These are phyloP conservation scores for Trichoderma citrinoviride DNA, from an alignment of 2,329 filamentous ascomycete genomes.

Conservation along the genomic window DNA sequence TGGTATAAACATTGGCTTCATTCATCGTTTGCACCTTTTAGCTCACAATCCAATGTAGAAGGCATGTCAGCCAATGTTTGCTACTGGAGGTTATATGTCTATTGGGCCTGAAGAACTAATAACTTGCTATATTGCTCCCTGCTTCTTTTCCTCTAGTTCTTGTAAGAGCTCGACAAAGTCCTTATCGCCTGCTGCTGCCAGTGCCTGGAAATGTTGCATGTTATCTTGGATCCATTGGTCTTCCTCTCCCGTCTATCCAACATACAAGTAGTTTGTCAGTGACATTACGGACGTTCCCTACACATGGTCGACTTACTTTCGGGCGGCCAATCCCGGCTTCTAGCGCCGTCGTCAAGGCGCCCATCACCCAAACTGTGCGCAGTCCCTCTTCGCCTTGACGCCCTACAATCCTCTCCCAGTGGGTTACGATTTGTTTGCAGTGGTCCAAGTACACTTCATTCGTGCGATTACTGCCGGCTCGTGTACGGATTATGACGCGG, in stretches of 20 bases:
- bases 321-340: constrained; percentile 11
- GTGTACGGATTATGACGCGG: constrained; percentile 11
- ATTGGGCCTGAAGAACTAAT: too few relatives aligned
- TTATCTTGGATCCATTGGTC: not conserved
- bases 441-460: constrained; percentile 1
- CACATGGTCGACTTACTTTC: not conserved
- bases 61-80: too few relatives aligned
- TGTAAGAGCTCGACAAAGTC: not conserved
- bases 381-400: not conserved
- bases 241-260: constrained; percentile 10
- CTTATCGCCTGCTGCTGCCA: constrained; percentile 3
- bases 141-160: not conserved
- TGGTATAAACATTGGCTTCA: too few relatives aligned
- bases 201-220: not conserved
- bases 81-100: too few relatives aligned
- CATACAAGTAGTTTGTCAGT: not conserved
- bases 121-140: too few relatives aligned
- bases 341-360: not conserved
- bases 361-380: constrained; percentile 1
- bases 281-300: not conserved
- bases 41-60: too few relatives aligned
- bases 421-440: not conserved
- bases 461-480: constrained; percentile 3
- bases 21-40: too few relatives aligned
- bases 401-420: not conserved